Conservation (phyloP, 140 eudicot species). For the Stevia rebaudiana region DNA sequence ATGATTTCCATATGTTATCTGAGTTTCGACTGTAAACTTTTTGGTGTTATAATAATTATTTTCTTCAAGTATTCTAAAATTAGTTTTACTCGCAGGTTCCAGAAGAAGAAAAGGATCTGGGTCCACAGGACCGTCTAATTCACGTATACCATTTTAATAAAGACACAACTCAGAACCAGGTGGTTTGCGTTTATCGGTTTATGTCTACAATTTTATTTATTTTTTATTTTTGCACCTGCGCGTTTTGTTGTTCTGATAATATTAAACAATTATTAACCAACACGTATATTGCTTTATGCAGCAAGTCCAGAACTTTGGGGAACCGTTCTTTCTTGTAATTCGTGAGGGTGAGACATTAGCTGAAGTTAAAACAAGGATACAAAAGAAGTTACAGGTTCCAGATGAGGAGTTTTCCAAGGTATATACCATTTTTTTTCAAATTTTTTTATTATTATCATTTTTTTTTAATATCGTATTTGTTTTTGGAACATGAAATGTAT, state of each 20-base stretch:
- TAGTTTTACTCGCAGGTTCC: conserved; percentile 48
- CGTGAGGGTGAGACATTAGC: conserved; percentile 75
- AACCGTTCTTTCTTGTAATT: conserved; percentile 70
- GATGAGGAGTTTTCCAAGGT: conserved; percentile 91
- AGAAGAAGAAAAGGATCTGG: conserved; percentile 79
- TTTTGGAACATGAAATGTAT: conserved; percentile 2
- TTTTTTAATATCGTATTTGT: neutral
- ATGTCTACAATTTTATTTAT: neutral
- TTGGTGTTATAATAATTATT: conserved; percentile 14
- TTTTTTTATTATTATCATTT: neutral
- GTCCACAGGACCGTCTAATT: conserved; percentile 64
- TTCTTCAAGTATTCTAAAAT: conserved; percentile 11
- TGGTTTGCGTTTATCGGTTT: conserved; percentile 18
- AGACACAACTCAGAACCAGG: conserved; percentile 67
- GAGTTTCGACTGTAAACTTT: neutral
- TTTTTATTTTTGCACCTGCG: neutral
- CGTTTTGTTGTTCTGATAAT: neutral
- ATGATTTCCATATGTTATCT: conserved; percentile 18
- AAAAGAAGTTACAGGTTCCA: conserved; percentile 68
- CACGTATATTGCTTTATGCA: conserved; percentile 17
- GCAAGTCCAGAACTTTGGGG: conserved; percentile 78
- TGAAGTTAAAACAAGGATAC: conserved; percentile 61
- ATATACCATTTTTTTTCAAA: neutral
- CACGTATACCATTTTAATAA: conserved; percentile 72
- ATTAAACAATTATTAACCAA: neutral